Base-by-base conservation (phyloP, 257 asterid genomes). In the Fraxinus quadrangulata region DNA sequence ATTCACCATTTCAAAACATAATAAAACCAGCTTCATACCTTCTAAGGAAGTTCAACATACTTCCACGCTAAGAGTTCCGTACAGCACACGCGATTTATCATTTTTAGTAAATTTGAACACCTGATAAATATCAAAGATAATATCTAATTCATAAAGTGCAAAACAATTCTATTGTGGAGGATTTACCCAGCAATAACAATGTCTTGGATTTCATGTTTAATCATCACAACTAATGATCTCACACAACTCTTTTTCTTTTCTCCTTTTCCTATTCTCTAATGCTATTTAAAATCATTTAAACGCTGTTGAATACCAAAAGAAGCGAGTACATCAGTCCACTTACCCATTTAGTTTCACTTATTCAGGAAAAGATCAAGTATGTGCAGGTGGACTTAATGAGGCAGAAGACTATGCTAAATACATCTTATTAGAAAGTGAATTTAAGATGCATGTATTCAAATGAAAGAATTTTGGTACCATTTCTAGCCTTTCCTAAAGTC, bases 1-100 rank as follows among this genome's bases (percentile, higher is more conserved):
- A 73, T 72, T 30, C 49, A 68, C 76, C 71, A 61, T 42, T 79
- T 84, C 72, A 76, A 42, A 42, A 51, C 76, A 66, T 75, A 37
- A 42, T 11, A 42, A 70, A 14, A 81, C 37, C 75, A 68, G 31
- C 21, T 23, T 73, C 30, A 49, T 17, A 73, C 19, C 28, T 54
- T 14, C 67, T 24, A 30, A 10, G 7, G 21, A 49, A 78, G 16
- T 49, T 65, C 47, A 24, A 12, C 67, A 70, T 63, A 69, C 24
- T 73, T 63, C 70, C 49, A 30, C 34, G 23, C n/a, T 42, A 33
- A 33, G 47, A 1, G 10, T 33, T 19, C 67, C 30, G 26, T 16
- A n/a, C 45, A 69, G n/a, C 39, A 1, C 5, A 78, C 14, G 0
- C 23, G 23, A 65, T 6, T 73, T 24, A 63, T 24, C 36, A 23